Conservation (phyloP, 768 basidiomycete species). For the Podaxis carcinomalis region DNA sequence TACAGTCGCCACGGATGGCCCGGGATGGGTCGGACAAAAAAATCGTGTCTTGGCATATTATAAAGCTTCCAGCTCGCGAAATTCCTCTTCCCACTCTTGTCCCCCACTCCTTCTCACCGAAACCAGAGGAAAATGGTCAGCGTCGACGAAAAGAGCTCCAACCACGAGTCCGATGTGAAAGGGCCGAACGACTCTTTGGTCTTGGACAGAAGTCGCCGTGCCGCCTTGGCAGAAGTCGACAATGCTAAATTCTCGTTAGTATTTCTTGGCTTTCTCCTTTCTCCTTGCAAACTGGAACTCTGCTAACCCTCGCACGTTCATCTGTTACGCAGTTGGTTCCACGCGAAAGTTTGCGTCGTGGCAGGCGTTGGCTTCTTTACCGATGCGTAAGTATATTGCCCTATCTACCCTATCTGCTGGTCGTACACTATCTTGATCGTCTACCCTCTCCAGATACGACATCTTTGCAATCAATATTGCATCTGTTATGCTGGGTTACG, state of each 20-base stretch:
- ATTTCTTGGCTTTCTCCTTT: neutral
- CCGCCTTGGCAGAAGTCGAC: slow-evolving; percentile 83
- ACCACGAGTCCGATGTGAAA: slow-evolving; percentile 27
- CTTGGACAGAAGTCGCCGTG: slow-evolving; percentile 70
- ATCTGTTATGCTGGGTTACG: slow-evolving; percentile 77
- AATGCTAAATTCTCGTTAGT: slow-evolving; percentile 79
- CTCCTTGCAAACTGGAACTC: neutral
- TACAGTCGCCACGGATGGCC: neutral
- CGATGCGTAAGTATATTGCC: slow-evolving; percentile 52
- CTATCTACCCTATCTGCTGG: neutral
- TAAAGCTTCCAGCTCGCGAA: neutral
- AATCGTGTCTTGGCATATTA: neutral
- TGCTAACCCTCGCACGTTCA: neutral
- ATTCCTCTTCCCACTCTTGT: slow-evolving; percentile 11
- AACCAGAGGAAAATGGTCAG: slow-evolving; percentile 23
- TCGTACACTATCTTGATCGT: neutral
- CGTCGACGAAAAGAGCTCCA: slow-evolving; percentile 36
- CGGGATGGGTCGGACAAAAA: neutral
- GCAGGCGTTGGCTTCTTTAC: slow-evolving; percentile 91
- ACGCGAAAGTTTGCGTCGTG: slow-evolving; percentile 68
- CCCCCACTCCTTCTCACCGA: neutral
- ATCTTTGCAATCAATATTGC: slow-evolving; percentile 91
- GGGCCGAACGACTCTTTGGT: slow-evolving; percentile 30
- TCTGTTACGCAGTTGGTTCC: slow-evolving; percentile 62
- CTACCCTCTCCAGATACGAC: slow-evolving; percentile 49